Evolutionary conservation across 192 early-diverging fungal species (phyloP).

Genomic region (Coemansia sp.): DNA sequence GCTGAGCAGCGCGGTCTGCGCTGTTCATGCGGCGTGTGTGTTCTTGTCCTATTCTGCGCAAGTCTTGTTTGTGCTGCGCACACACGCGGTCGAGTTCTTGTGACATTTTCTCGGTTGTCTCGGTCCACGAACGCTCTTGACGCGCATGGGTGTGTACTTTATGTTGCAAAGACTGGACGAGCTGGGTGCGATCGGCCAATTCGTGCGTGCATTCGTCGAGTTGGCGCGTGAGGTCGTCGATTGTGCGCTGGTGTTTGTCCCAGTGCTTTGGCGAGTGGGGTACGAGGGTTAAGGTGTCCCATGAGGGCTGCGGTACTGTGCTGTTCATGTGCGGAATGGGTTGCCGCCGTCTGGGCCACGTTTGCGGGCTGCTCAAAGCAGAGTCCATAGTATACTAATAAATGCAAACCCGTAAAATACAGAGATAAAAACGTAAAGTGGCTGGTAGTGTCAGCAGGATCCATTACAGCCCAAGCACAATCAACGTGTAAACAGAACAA

Average conservation of each 20-base stretch:
- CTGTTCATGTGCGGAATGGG: slow-evolving; percentile 28
- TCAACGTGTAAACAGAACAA: too few relatives aligned
- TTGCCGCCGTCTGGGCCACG: slow-evolving; percentile 44
- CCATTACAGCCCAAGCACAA: too few relatives aligned
- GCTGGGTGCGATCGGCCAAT: slow-evolving; percentile 7
- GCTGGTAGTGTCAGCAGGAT: too few relatives aligned
- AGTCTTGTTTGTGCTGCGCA: too few relatives aligned
- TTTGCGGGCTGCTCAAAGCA: slow-evolving; percentile 7
- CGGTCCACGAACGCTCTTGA: slow-evolving; percentile 11
- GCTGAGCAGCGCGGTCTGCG: too few relatives aligned
- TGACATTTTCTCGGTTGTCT: neutral
- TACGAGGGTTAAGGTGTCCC: slow-evolving; percentile 21
- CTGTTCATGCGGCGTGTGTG: too few relatives aligned
- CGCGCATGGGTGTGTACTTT: slow-evolving; percentile 22
- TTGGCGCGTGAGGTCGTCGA: slow-evolving; percentile 24
- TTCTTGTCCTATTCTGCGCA: too few relatives aligned
- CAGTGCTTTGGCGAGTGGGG: slow-evolving; percentile 20
- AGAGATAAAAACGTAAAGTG: neutral
- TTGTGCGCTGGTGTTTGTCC: slow-evolving; percentile 34
- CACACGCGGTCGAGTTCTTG: too few relatives aligned
- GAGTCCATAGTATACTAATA: slow-evolving; percentile 1
- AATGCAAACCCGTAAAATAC: neutral
- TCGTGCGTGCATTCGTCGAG: slow-evolving; percentile 32
- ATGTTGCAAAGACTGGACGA: slow-evolving; percentile 12
- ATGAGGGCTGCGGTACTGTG: slow-evolving; percentile 25